These are phyloP conservation scores for Medicago lupulina DNA, from an alignment of 306 rosid species.

Conservation along the genomic window DNA sequence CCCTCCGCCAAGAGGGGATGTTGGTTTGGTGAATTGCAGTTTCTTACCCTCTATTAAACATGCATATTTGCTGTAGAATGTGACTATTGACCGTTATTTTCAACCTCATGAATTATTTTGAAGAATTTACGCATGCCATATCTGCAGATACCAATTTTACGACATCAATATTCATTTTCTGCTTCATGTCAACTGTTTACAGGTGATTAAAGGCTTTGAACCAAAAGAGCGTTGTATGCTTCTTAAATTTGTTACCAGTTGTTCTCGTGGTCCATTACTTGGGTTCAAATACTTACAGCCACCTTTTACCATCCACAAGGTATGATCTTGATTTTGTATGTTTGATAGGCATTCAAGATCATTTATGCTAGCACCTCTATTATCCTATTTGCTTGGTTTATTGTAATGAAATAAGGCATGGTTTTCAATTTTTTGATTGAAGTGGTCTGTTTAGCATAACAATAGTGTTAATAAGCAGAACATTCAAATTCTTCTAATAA, in stretches of 20 bases:
- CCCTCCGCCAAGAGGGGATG: conserved; percentile 4
- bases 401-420: conserved; percentile 28
- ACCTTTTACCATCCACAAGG: conserved; percentile 93
- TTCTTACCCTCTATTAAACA: neutral
- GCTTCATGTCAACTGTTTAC: conserved; percentile 41
- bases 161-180: conserved; percentile 37
- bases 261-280: conserved; percentile 98
- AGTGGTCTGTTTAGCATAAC: conserved; percentile 20
- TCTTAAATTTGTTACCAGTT: conserved; percentile 95
- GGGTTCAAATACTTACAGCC: conserved; percentile 97
- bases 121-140: conserved; percentile 26
- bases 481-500: conserved; percentile 37
- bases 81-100: conserved; percentile 18
- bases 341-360: conserved; percentile 25
- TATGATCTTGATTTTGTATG: conserved; percentile 43
- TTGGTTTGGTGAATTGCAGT: conserved; percentile 7
- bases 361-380: conserved; percentile 15
- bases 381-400: conserved; percentile 41
- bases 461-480: conserved; percentile 28
- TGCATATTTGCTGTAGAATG: conserved; percentile 5
- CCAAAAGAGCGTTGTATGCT: conserved; percentile 91
- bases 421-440: conserved; percentile 10
- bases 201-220: conserved; percentile 81
- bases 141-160: conserved; percentile 33
- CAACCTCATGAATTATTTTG: conserved; percentile 31